Evolutionary conservation across 495 filamentous ascomycete genomes (phyloP), one percentile per base, ranked within the genome.

Genomic region (Haplographium delicatum): DNA sequence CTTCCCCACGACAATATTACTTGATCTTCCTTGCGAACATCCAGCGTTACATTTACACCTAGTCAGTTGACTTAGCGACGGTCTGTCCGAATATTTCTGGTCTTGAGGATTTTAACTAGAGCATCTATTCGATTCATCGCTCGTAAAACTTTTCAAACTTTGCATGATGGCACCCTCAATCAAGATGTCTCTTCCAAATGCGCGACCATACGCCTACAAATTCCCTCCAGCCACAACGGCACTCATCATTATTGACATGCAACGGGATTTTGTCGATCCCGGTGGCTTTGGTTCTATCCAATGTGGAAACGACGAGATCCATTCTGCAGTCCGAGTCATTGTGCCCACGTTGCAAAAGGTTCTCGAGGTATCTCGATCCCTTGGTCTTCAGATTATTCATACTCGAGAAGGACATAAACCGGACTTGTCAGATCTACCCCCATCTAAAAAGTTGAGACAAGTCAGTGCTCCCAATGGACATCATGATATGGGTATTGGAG

Each of bases 231-330:
- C 55, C n/a, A 70, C 58, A 16, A 85, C 83, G 6, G 83, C 82
- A 2, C 68, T 86, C 44, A 73, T 86, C 5, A 75, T 86, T 23
- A 82, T 86, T 53, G 83, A 86, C 63, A 85, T 86, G 81, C 83
- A 86, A 60, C 76, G 81, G 38, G 83, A 86, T 61, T 84, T 79
- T 78, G 62, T 56, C 66, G 66, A 50, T 34, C 28, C 50, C 15
- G 48, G 51, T 37, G 65, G 64, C 13, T 66, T 59, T 30, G 47
- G 49, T 10, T 39, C 38, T 9, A 55, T 61, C 24, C 58, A 61
- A 46, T 61, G 58, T 22, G 58, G 58, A 25, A 55, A 61, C 24
- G 40, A 41, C 5, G 54, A 57, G 26, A 61, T 61, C 18, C 47
- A 47, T 30, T 47, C 58, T n/a, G 54, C 72, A 5, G 69, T 76